These are phyloP conservation scores for Triticum aestivum DNA, from an alignment of 176 grass and related monocot species.

Conservation along the genomic window DNA sequence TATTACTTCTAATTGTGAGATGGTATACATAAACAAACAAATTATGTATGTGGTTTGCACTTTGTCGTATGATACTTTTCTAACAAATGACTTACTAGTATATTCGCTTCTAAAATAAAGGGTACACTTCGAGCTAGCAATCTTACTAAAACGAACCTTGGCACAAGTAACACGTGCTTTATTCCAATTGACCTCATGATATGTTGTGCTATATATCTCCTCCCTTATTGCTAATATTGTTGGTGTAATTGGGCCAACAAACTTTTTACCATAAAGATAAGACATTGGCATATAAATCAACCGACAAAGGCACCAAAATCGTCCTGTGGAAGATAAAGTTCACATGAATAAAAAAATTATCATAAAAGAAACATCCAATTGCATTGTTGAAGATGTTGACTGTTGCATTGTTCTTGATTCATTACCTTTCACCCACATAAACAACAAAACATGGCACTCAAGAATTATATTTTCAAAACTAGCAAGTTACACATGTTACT, in stretches of 20 bases:
- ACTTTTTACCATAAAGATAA: slow-evolving; percentile 76
- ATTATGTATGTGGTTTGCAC: not conserved
- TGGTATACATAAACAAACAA: not conserved
- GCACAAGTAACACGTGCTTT: slow-evolving; percentile 65
- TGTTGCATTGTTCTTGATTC: not conserved
- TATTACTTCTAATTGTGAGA: not conserved
- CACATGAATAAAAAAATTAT: not conserved
- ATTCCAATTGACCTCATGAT: slow-evolving; percentile 56
- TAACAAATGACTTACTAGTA: not conserved
- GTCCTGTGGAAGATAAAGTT: slow-evolving; percentile 30
- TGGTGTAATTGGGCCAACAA: slow-evolving; percentile 57
- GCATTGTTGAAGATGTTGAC: not conserved
- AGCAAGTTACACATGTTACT: no score
- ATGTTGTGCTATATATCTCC: slow-evolving; percentile 51
- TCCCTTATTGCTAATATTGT: slow-evolving; percentile 53
- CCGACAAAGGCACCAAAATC: slow-evolving; percentile 52
- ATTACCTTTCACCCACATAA: not conserved
- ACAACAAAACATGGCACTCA: not conserved
- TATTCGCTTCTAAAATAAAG: no score
- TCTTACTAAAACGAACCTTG: slow-evolving; percentile 42
- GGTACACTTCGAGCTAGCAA: not conserved
- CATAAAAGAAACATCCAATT: not conserved
- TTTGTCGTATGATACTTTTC: not conserved
- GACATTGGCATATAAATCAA: slow-evolving; percentile 77
- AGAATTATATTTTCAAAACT: not conserved